Conservation (phyloP, 2,329 filamentous ascomycete genomes). For the Furcasterigmium sp. region DNA sequence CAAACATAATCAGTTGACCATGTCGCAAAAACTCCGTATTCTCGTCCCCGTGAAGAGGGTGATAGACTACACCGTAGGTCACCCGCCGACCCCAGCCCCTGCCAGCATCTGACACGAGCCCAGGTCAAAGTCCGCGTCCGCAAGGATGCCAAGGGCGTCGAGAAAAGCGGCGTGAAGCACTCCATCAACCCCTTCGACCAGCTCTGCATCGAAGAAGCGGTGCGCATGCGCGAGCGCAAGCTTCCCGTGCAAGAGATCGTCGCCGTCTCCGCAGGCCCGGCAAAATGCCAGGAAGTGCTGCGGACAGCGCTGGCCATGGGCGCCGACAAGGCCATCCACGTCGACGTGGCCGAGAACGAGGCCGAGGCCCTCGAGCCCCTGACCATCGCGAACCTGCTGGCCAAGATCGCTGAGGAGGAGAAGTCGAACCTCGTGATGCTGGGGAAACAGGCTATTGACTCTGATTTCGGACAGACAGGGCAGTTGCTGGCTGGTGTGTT, state of each 20-base stretch:
- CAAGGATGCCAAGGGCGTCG: constrained; percentile 76
- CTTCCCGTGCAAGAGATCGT: constrained; percentile 82
- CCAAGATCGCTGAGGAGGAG: constrained; percentile 74
- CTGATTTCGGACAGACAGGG: constrained; percentile 90
- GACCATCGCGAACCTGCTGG: constrained; percentile 84
- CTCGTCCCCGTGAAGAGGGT: constrained; percentile 77
- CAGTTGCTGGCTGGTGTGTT: constrained; percentile 95
- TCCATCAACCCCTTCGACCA: constrained; percentile 99
- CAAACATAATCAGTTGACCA: not conserved
- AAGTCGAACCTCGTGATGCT: constrained; percentile 87
- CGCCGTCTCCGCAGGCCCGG: constrained; percentile 79
- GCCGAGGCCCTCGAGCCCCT: constrained; percentile 80
- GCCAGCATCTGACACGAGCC: constrained; percentile 1
- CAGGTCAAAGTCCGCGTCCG: constrained; percentile 67
- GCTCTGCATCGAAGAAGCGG: constrained; percentile 92
- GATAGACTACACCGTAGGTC: constrained; percentile 77
- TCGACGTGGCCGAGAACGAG: constrained; percentile 65
- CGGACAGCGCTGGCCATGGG: constrained; percentile 99
- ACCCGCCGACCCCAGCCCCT: constrained; percentile 12
- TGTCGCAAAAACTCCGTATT: constrained; percentile 33
- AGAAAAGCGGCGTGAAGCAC: constrained; percentile 91
- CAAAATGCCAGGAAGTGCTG: constrained; percentile 85
- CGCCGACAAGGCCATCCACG: constrained; percentile 84
- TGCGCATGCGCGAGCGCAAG: constrained; percentile 88
- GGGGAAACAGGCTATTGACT: constrained; percentile 97